A percentile compares a stretch with the other conserved stretches of the same genome.
phyloP scores from a whole-genome alignment of 345 rosid species.

The Raphanus raphanistrum region DNA sequence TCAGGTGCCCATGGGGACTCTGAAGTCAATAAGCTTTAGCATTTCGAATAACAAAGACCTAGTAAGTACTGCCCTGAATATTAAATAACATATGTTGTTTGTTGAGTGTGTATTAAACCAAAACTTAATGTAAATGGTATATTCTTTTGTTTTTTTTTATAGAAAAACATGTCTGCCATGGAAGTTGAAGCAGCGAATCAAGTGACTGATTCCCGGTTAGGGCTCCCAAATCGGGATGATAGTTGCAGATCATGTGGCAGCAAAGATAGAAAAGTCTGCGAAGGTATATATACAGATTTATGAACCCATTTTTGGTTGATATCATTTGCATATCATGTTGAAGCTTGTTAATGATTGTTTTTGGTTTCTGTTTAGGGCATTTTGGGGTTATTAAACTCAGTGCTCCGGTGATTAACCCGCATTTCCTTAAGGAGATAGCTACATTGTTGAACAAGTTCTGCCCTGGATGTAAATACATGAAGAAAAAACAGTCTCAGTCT shows the following conservation, averaged over 20 bases:
- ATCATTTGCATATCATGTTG: background rate
- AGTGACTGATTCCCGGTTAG: conserved; percentile 71
- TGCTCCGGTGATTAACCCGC: conserved; percentile 60
- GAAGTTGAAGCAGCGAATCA: conserved; percentile 48
- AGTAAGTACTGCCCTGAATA: conserved; percentile 11
- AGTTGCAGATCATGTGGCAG: conserved; percentile 72
- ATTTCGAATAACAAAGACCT: conserved; percentile 28
- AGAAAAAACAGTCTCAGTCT: conserved; percentile 46
- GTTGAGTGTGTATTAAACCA: background rate
- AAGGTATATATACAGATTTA: conserved; percentile 47
- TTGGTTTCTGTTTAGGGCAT: conserved; percentile 57
- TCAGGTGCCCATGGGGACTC: conserved; percentile 11
- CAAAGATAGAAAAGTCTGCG: conserved; percentile 56
- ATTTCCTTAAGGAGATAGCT: conserved; percentile 64
- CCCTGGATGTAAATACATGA: conserved; percentile 78
- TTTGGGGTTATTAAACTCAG: conserved; percentile 67
- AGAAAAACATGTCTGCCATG: conserved; percentile 59
- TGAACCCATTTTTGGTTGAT: background rate
- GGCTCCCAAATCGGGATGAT: conserved; percentile 68
- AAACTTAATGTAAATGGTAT: background rate
- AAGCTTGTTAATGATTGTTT: background rate
- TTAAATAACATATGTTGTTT: too few relatives aligned
- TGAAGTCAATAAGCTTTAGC: conserved; percentile 28
- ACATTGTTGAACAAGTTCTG: conserved; percentile 69
- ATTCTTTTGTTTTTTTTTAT: background rate